Evolutionary conservation across 768 basidiomycete genomes (phyloP).

Genomic region (Pulveroboletus sp.): DNA sequence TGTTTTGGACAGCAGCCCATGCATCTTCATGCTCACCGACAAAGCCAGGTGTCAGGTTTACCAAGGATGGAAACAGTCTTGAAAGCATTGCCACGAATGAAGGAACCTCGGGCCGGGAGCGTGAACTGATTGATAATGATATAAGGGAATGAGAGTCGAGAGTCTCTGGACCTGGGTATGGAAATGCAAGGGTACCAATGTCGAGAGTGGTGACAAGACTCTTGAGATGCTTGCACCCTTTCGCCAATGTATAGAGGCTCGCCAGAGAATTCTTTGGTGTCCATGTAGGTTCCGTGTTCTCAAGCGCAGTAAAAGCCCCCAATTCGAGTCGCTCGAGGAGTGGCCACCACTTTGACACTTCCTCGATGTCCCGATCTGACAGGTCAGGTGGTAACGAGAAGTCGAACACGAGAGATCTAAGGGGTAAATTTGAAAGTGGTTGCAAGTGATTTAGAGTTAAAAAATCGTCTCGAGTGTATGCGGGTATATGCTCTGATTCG

Average conservation of each 20-base stretch:
- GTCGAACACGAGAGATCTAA: conserved; percentile 39
- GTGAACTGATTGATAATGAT: conserved; percentile 35
- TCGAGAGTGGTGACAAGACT: conserved; percentile 22
- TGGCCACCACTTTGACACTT: conserved; percentile 45
- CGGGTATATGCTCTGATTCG: conserved; percentile 34
- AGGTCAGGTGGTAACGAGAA: conserved; percentile 38
- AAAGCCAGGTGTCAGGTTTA: conserved; percentile 33
- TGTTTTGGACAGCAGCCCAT: conserved; percentile 22
- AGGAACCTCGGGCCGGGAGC: conserved; percentile 26
- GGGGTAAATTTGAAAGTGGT: conserved; percentile 32
- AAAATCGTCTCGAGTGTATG: conserved; percentile 7
- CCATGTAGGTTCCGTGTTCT: conserved; percentile 21
- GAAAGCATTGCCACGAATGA: conserved; percentile 31
- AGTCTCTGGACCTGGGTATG: background rate
- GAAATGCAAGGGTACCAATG: background rate
- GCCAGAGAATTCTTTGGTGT: conserved; percentile 15
- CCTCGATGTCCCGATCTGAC: conserved; percentile 36
- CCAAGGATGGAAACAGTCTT: conserved; percentile 38
- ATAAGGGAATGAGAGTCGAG: conserved; percentile 22
- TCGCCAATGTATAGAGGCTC: conserved; percentile 15
- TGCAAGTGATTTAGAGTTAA: conserved; percentile 33
- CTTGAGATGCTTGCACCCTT: conserved; percentile 15
- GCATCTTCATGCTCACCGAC: conserved; percentile 29
- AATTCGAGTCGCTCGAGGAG: conserved; percentile 40
- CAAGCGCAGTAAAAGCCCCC: conserved; percentile 28